Percentiles rank a stretch among this genome's conserved stretches.
Conservation (phyloP, 441 rosid genomes). For the Gossypium schwendimanii region DNA sequence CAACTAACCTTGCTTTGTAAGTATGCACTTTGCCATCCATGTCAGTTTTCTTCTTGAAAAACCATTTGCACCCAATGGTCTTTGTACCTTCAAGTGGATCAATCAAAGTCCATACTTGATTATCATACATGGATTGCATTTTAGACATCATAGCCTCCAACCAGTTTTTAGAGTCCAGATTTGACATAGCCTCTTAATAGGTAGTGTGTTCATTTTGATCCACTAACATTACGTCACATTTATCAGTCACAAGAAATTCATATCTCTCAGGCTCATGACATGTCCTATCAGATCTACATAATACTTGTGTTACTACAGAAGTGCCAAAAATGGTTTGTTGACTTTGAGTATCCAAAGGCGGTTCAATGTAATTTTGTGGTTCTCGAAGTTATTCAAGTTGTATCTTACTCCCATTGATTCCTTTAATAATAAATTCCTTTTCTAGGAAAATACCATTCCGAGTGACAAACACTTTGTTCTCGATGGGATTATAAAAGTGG, state of each 20-base stretch:
- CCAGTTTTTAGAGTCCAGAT: background rate
- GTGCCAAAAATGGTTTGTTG: background rate
- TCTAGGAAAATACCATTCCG: too few relatives aligned
- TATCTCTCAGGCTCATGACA: background rate
- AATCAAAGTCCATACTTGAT: background rate
- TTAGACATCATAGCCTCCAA: background rate
- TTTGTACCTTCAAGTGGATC: background rate
- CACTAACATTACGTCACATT: background rate
- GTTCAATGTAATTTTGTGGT: background rate
- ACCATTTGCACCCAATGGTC: background rate
- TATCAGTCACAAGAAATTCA: too few relatives aligned
- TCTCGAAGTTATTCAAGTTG: background rate
- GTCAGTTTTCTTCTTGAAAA: background rate
- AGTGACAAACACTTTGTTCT: too few relatives aligned
- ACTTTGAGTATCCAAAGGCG: background rate
- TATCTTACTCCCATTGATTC: too few relatives aligned
- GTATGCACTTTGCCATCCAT: too few relatives aligned
- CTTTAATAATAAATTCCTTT: too few relatives aligned
- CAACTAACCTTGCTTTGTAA: too few relatives aligned
- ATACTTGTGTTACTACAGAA: background rate
- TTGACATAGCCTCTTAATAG: background rate
- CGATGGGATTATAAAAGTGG: too few relatives aligned
- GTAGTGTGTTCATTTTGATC: background rate
- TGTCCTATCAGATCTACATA: too few relatives aligned
- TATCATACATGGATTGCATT: background rate